Evolutionary conservation across 176 grass and related monocot species (phyloP).

Genomic region (Oryza officinalis): DNA sequence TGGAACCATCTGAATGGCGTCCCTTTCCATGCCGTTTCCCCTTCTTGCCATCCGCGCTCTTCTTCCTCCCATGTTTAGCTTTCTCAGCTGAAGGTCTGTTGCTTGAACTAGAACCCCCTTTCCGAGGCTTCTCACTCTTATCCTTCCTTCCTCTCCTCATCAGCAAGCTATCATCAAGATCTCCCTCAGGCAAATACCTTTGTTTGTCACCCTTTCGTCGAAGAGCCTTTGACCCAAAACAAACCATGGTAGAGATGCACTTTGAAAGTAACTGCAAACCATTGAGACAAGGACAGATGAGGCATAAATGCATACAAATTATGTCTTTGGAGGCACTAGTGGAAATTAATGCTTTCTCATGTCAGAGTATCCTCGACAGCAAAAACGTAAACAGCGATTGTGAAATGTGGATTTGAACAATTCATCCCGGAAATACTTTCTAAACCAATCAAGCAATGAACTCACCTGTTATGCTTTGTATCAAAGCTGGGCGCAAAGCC

Average conservation of each 20-base stretch:
- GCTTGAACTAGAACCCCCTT: slow-evolving; percentile 27
- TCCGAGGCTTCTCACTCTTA: slow-evolving; percentile 33
- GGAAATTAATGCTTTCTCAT: too few relatives aligned
- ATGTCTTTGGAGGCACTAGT: neutral
- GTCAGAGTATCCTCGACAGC: too few relatives aligned
- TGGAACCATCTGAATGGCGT: neutral
- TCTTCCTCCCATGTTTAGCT: slow-evolving; percentile 31
- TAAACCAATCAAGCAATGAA: too few relatives aligned
- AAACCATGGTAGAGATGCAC: slow-evolving; percentile 35
- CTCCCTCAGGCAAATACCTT: neutral
- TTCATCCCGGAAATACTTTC: too few relatives aligned
- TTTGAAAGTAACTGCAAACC: neutral
- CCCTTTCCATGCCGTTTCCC: slow-evolving; percentile 35
- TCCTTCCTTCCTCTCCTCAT: slow-evolving; percentile 41
- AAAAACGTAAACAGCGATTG: too few relatives aligned
- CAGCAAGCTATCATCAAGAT: slow-evolving; percentile 27
- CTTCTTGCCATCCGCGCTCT: slow-evolving; percentile 30
- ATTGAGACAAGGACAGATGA: neutral
- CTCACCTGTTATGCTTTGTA: too few relatives aligned
- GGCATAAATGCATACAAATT: slow-evolving; percentile 3
- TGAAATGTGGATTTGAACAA: too few relatives aligned
- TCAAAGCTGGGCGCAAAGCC: too few relatives aligned
- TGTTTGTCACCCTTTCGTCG: slow-evolving; percentile 6
- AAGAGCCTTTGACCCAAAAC: slow-evolving; percentile 41
- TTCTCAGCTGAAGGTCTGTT: slow-evolving; percentile 15